Evolutionary conservation across 768 basidiomycete genomes (phyloP).

Genomic region (Mycena venus): DNA sequence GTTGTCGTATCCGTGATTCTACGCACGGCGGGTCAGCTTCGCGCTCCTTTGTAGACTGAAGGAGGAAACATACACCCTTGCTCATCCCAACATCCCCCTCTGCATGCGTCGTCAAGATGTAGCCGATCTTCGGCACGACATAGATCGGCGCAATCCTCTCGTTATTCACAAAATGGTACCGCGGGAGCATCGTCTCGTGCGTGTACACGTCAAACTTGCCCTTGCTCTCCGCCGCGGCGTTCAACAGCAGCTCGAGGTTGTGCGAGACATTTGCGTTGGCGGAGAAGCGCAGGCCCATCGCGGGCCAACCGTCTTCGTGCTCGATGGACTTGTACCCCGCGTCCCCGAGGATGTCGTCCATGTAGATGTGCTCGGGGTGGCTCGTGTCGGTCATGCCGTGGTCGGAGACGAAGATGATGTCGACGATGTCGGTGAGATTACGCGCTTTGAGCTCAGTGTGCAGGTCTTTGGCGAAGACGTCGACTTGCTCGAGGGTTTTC

Average conservation of each 20-base stretch:
- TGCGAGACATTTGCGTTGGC: constrained; percentile 66
- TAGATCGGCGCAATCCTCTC: constrained; percentile 92
- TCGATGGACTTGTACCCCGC: constrained; percentile 72
- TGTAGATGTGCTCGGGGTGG: constrained; percentile 77
- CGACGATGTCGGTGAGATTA: constrained; percentile 86
- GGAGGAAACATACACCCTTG: constrained; percentile 70
- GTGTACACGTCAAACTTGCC: constrained; percentile 87
- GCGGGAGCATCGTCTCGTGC: constrained; percentile 82
- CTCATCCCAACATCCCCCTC: constrained; percentile 73
- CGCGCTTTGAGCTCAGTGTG: constrained; percentile 73
- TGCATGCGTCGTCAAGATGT: constrained; percentile 77
- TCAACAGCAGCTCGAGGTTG: constrained; percentile 67
- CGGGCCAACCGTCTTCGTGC: constrained; percentile 92
- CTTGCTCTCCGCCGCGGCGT: constrained; percentile 63
- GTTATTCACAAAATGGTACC: constrained; percentile 81
- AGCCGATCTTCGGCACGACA: constrained; percentile 85
- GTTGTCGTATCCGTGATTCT: constrained; percentile 96
- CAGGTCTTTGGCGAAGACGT: constrained; percentile 80
- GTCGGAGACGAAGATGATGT: constrained; percentile 91
- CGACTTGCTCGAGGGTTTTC: constrained; percentile 76
- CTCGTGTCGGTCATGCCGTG: constrained; percentile 96
- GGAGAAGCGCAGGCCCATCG: constrained; percentile 86
- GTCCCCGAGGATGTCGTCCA: constrained; percentile 84
- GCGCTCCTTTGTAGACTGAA: background rate
- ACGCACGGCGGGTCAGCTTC: background rate